Base-by-base conservation (phyloP, 768 basidiomycete species). In the Rhizopogon salebrosus region DNA sequence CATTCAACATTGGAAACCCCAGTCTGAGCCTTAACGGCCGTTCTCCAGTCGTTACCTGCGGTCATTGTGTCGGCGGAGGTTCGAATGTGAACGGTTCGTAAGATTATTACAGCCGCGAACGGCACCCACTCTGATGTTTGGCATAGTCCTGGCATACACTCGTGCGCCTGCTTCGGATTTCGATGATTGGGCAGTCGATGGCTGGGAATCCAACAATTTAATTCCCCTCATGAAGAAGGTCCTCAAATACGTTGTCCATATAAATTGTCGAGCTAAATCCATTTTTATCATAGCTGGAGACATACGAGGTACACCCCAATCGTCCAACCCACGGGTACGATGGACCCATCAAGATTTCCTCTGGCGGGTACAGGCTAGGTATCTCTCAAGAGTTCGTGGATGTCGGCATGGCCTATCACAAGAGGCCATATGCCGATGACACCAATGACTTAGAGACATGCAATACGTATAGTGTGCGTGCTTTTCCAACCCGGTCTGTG, bases 81-180 rank as follows among this genome's bases (percentile, higher is more conserved):
- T 62, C 61, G 4, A 43, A 35, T 43, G 73, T 85, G 20, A 85
- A 85, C 57, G 80, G 82, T 81, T 46, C 37, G 74, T 55, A 11
- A 8, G 27, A 57, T 48, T 34, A 29, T 18, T 54, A 48, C 24
- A 40, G 7, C 22, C 51, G 8, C 49, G 29, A 23, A 48, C 10
- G 3, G 13, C 5, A 13, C 41, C 29, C 27, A n/a, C n/a, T n/a
- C n/a, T 50, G 55, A 6, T 27, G 48, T 8, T 45, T 49, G 1
- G 18, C n/a, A 52, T 35, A 66, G 73, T 66, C 55, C 69, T 73
- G 60, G 78, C 82, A 74, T 85, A 84, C 60, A 80, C 75, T n/a
- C n/a, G n/a, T n/a, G n/a, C n/a, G n/a, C n/a, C n/a, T n/a, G n/a
- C n/a, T n/a, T n/a, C n/a, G n/a, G n/a, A n/a, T n/a, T n/a, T n/a